Conservation (phyloP, 2,329 filamentous ascomycete species). For the Eutypa lata region DNA sequence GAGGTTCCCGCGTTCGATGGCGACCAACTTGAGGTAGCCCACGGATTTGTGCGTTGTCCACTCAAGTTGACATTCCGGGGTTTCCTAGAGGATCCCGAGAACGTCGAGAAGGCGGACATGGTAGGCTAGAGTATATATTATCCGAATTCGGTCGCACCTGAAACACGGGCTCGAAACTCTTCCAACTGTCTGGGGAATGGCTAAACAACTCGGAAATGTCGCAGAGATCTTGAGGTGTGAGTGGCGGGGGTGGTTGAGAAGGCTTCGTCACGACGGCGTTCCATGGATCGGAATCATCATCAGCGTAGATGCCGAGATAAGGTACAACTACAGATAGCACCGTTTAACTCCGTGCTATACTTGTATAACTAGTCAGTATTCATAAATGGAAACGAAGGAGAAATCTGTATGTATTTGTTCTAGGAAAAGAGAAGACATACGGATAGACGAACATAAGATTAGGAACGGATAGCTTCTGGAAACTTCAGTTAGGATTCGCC, state of each 20-base stretch:
- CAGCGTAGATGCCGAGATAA: background rate
- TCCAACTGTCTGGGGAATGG: background rate
- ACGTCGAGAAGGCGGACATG: slow-evolving; percentile 76
- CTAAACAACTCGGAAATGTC: background rate
- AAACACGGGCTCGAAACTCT: slow-evolving; percentile 2
- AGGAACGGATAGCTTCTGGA: background rate
- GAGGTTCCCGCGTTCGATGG: slow-evolving; percentile 63
- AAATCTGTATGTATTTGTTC: too few species aligned
- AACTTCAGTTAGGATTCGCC: background rate
- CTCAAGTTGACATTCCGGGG: slow-evolving; percentile 92
- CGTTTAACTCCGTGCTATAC: too few species aligned
- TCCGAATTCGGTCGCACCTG: background rate
- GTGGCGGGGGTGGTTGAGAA: background rate
- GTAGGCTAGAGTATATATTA: slow-evolving; percentile 12
- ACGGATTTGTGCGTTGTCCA: slow-evolving; percentile 75
- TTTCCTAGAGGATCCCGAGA: slow-evolving; percentile 82
- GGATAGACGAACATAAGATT: background rate
- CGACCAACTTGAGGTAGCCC: slow-evolving; percentile 61
- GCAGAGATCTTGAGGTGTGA: background rate
- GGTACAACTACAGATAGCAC: too few species aligned
- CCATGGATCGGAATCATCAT: background rate
- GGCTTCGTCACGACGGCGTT: background rate
- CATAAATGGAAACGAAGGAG: too few species aligned
- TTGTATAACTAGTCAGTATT: too few species aligned
- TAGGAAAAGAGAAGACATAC: too few species aligned